Base-by-base conservation (phyloP, 352 stramenopile species). In the Sclerospora graminicola region DNA sequence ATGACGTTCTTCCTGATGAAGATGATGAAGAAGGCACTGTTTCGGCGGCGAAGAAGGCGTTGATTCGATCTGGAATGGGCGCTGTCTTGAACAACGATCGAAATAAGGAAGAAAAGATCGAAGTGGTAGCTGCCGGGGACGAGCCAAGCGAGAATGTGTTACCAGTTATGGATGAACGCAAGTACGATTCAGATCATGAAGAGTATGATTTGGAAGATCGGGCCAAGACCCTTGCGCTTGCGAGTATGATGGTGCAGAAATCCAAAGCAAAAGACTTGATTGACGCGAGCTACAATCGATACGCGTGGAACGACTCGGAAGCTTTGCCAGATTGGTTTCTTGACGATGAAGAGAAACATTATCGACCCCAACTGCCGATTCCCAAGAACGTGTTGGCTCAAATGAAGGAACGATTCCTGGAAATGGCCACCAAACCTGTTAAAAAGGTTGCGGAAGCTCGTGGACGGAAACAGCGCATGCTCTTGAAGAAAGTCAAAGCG, bases 201-300 rank as follows among this genome's bases (percentile, higher is more conserved):
- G 87, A 98, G 30, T 99, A 99, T 56, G 96, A 99, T 45, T 90
- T 80, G 5, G 94, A 99, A 41, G 95, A 98, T 44, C 90, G 96
- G n/a, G 87, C 92, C 0, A 76, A 94, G 44, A 96, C 89, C 3
- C 66, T 99, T n/a, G 96, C 95, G 2, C 55, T 99, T 7, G 97
- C 93, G 9, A 97, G 91, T 8, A 97, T 99, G 94, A 99, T 99
- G 89, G 76, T 98, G 7, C 82, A 96, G 26, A 88, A 95, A 46
- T 95, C 80, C 0, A 98, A 98, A 47, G 92, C 95, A 6, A 99
- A 99, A 60, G 93, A 97, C 18, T 57, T 99, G 41, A 89, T 99
- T 4, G 97, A 99, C 60, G 84, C 95, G 1, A 98, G 87, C 19
- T 99, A 99, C 84, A 99, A 99, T 66, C 90, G 97, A 0, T 99